Percentiles rank a stretch among this genome's conserved stretches.
phyloP scores from a whole-genome alignment of 306 rosid genomes.

The Senna tora region DNA sequence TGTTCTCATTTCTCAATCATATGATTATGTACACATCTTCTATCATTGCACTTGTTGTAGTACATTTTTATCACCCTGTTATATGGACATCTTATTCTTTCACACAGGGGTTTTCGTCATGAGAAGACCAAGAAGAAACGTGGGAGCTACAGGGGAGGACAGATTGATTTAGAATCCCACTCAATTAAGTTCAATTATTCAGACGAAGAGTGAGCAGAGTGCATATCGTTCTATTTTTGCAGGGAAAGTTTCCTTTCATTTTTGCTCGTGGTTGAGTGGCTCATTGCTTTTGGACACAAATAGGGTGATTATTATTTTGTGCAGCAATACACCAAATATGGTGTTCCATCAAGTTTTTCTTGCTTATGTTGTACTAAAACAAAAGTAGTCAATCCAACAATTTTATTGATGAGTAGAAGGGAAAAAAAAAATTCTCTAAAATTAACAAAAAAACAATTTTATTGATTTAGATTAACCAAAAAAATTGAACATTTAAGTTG shows the following conservation, averaged over 20 bases:
- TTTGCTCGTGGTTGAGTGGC: neutral
- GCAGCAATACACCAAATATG: neutral
- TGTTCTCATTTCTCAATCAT: no score
- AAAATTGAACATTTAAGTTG: no score
- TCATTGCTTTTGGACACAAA: neutral
- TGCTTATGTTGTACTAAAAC: neutral
- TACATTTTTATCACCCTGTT: neutral
- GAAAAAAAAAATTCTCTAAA: no score
- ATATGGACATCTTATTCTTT: neutral
- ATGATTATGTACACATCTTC: no score
- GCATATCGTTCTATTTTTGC: neutral
- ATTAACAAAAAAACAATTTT: no score
- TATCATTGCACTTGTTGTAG: no score
- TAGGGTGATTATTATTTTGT: neutral
- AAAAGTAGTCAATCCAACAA: neutral
- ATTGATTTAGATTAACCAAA: no score
- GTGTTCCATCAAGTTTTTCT: slow-evolving; percentile 8
- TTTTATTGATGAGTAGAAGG: no score
- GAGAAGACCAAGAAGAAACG: slow-evolving; percentile 98
- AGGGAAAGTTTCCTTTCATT: neutral
- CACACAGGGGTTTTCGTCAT: slow-evolving; percentile 84
- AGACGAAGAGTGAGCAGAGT: slow-evolving; percentile 60
- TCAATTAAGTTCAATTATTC: slow-evolving; percentile 83
- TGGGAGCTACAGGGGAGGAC: slow-evolving; percentile 88
- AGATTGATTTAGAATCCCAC: slow-evolving; percentile 78